Base-by-base conservation (phyloP, 163 green algal species). In the Trebouxiophyceae sp. region DNA sequence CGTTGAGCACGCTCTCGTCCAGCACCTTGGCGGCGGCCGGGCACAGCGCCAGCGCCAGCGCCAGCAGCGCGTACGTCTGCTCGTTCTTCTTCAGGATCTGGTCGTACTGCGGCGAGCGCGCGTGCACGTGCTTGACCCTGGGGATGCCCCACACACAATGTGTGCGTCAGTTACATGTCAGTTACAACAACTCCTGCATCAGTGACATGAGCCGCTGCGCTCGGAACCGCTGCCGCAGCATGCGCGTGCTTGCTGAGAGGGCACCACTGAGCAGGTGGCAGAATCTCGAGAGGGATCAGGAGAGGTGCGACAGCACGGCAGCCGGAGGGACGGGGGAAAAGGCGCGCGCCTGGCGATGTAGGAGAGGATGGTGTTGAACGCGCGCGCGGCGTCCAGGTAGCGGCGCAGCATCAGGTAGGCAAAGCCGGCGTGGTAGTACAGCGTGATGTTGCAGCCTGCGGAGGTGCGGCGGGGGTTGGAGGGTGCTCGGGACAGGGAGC, bases 81-180 rank as follows among this genome's bases (percentile, higher is more conserved):
- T 99, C 94, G 65, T 97, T 96, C 79, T 97, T 97, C 78, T 97
- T 97, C 60, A 97, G 68, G 28, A 98, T 91, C 72, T 91, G 85
- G 33, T 93, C 86, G 61, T 90, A 87, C 56, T 77, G 68, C 0
- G 72, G 50, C 32, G 72, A 79, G 27, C 77, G 66, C n/a, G 60
- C 26, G 64, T 83, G 75, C 33, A 80, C 72, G 23, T 67, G 46
- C 69, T 81, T 82, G 32, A 80, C 78, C 68, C 74, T 81, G 63
- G 57, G 39, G 8, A 45, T 61, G n/a, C n/a, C n/a, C n/a, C n/a
- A n/a, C n/a, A n/a, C n/a, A n/a, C n/a, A n/a, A n/a, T n/a, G n/a
- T n/a, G n/a, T n/a, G n/a, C n/a, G n/a, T n/a, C n/a, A n/a, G n/a
- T n/a, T n/a, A n/a, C n/a, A n/a, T n/a, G n/a, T n/a, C n/a, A n/a